These are phyloP conservation scores for Blastomyces gilchristii DNA, from an alignment of 2,329 filamentous ascomycete species.

Conservation along the genomic window DNA sequence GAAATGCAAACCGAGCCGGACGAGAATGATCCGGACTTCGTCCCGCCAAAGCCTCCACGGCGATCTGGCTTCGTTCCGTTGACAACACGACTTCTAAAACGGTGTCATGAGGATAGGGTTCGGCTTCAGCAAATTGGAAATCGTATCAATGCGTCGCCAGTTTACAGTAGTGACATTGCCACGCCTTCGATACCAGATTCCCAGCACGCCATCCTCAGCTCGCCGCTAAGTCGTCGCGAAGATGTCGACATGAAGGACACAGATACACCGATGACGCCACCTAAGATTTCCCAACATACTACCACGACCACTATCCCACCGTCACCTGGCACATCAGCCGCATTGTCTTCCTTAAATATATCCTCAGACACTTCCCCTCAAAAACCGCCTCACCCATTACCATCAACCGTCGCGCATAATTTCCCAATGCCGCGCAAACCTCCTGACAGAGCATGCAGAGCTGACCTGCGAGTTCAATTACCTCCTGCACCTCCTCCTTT, in stretches of 20 bases:
- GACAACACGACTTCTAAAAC: slow-evolving; percentile 34
- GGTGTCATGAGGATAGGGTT: slow-evolving; percentile 33
- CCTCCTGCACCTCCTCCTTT: slow-evolving; percentile 14
- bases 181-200: slow-evolving; percentile 12
- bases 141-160: slow-evolving; percentile 15
- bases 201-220: slow-evolving; percentile 9
- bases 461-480: slow-evolving; percentile 24
- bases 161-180: slow-evolving; percentile 12
- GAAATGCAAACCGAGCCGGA: slow-evolving; percentile 37
- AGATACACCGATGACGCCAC: slow-evolving; percentile 20
- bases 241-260: slow-evolving; percentile 31
- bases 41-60: slow-evolving; percentile 16
- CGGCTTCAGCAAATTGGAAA: slow-evolving; percentile 25
- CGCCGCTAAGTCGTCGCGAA: slow-evolving; percentile 9
- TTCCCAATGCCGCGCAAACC: slow-evolving; percentile 21
- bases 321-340: background rate
- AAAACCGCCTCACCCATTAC: slow-evolving; percentile 25
- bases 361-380: slow-evolving; percentile 9
- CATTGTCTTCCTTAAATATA: background rate
- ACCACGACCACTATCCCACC: background rate
- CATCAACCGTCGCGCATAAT: slow-evolving; percentile 32
- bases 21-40: slow-evolving; percentile 23
- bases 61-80: slow-evolving; percentile 31
- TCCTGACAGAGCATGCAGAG: slow-evolving; percentile 15
- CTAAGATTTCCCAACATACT: slow-evolving; percentile 11